A percentile compares a stretch with the other conserved stretches of the same genome.
Conservation (phyloP, 2,329 filamentous ascomycete genomes). For the Hymenoscyphus salicellus region DNA sequence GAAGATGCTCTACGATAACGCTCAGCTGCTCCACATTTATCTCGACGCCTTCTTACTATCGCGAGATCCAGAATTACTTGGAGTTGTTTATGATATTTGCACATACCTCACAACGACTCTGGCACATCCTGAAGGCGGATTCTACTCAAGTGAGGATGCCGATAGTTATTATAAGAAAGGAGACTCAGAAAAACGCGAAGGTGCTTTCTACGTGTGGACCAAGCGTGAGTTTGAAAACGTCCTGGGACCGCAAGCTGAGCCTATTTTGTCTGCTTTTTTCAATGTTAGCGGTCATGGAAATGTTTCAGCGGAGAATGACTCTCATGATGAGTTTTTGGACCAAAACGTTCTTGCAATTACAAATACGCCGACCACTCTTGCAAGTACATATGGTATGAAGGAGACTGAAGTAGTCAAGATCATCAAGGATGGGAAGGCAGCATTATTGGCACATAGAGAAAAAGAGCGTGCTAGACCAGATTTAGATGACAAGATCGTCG, state of each 20-base stretch:
- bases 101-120: slow-evolving; percentile 82
- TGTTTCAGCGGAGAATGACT: slow-evolving; percentile 75
- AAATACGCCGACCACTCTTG: slow-evolving; percentile 65
- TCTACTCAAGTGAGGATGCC: slow-evolving; percentile 85
- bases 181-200: slow-evolving; percentile 80
- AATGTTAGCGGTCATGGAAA: slow-evolving; percentile 83
- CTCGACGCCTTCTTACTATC: slow-evolving; percentile 73
- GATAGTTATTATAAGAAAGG: slow-evolving; percentile 74
- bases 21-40: slow-evolving; percentile 78
- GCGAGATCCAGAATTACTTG: slow-evolving; percentile 65
- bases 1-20: slow-evolving; percentile 94
- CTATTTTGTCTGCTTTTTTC: slow-evolving; percentile 79
- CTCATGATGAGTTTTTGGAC: slow-evolving; percentile 90
- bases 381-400: slow-evolving; percentile 70
- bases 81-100: slow-evolving; percentile 75
- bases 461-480: slow-evolving; percentile 71
- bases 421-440: slow-evolving; percentile 63
- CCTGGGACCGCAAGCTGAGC: slow-evolving; percentile 63
- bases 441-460: slow-evolving; percentile 69
- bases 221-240: slow-evolving; percentile 78
- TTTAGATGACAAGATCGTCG: slow-evolving; percentile 84
- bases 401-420: slow-evolving; percentile 66
- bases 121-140: slow-evolving; percentile 65
- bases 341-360: slow-evolving; percentile 82
- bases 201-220: slow-evolving; percentile 94